Base-by-base conservation (phyloP, 495 filamentous ascomycete genomes). In the Tuber calosporum region DNA sequence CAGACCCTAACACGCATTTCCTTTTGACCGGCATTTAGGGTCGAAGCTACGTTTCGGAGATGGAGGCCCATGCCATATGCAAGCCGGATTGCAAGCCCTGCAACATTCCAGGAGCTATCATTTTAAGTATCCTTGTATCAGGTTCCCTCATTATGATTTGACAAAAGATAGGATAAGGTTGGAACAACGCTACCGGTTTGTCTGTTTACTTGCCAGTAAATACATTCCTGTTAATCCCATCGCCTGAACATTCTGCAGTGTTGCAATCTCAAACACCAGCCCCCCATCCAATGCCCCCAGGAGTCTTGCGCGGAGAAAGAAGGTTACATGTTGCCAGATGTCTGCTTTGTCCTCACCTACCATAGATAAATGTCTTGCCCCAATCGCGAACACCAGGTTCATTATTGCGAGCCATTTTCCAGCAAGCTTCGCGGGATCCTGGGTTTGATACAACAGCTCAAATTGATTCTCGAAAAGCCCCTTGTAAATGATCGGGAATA, bases 401-500 rank as follows among this genome's bases (percentile, higher is more conserved):
- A 81, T 38, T 4, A 79, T 34, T 66, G 73, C 73, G 13, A 81
- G 76, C 76, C 75, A 79, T 34, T 76, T 72, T 15, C 42, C 17
- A 20, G 20, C 34, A 41, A 74, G 26, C 68, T 13, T 34, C 7
- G 17, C 26, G 13, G 67, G 67, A 22, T 67, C 68, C 7, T 22
- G 36, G 22, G 68, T 48, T 26, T 62, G 40, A 42, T 81, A 88
- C 69, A 85, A 83, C 8, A 70, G 73, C 17, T 83, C 81, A 38
- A 87, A 89, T 17, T 86, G 82, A n/a, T 73, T 78, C 76, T 78
- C 84, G 74, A 92, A 89, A 22, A 78, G 82, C 2, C 86, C 85
- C 7, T 84, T 81, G 68, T 84, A 85, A 2, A 88, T 74, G 17
- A 91, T 85, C 22, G 88, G 84, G 74, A 88, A 86, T 40, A 87